Evolutionary conservation across 441 rosid species (phyloP), one percentile per base, ranked within the genome.

Genomic region (Iberis amara): DNA sequence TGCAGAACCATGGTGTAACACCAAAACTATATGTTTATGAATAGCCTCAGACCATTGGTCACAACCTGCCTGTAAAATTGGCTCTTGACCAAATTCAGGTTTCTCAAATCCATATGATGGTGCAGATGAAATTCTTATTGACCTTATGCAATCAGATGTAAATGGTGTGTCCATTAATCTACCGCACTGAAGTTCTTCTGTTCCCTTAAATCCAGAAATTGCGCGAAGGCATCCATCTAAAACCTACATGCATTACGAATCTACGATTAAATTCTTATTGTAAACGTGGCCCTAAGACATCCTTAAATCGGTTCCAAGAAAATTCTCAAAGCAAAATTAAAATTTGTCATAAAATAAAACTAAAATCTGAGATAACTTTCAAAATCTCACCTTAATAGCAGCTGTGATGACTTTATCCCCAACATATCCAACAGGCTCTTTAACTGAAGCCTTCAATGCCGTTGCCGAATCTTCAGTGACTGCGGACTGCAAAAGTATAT

Each of bases 201-300:
- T 87, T 76, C 96, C 98, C 68, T 75, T 83, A 67, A 79, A 87
- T 72, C 96, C 96, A 81, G 85, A 85, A 68, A 82, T 65, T 47
- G 90, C 96, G 55, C 96, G 86, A 63, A 91, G 92, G 66, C 81
- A 79, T 62, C 80, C 92, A 76, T 91, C 98, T 75, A 87, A 75
- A 56, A 81, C 95, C 95, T 91, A 76, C 59, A 74, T 23, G 54
- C 56, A 61, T 21, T 30, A 3, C 21, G 21, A 18, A 18, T 18
- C 21, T 14, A 31, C 43, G 46, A 24, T 45, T 47, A 59, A 59
- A 47, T 66, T 40, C 33, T 56, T 50, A 37, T 7, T 49, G 28
- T 30, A 48, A 9, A 48, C 0, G 8, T 48, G 26, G 45, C 47
- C 51, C 44, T 10, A 48, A 40, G 50, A 63, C 46, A 42, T 18